These are phyloP conservation scores for Ogataea paraovalis DNA, from an alignment of 805 yeast genomes.

Conservation along the genomic window DNA sequence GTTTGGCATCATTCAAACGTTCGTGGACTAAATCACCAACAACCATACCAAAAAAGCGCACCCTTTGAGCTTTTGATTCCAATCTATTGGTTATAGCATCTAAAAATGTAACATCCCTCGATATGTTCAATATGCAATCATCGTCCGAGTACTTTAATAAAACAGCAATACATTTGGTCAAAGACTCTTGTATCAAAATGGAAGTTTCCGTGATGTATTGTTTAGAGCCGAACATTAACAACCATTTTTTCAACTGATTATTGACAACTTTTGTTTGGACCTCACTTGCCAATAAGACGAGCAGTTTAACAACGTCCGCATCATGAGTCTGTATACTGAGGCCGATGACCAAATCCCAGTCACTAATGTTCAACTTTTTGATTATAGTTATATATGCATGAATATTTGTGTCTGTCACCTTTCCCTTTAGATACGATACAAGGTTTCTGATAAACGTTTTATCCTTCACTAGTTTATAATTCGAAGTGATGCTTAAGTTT, in stretches of 20 bases:
- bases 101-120: conserved; percentile 39
- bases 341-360: conserved; percentile 5
- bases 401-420: background rate
- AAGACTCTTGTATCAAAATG: conserved; percentile 39
- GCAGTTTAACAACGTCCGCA: conserved; percentile 4
- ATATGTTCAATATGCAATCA: conserved; percentile 26
- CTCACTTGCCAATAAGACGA: background rate
- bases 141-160: conserved; percentile 26
- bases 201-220: conserved; percentile 32
- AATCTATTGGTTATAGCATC: conserved; percentile 51
- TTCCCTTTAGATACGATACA: conserved; percentile 1
- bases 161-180: conserved; percentile 46
- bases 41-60: conserved; percentile 51
- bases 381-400: conserved; percentile 6
- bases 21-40: conserved; percentile 50
- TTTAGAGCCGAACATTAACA: conserved; percentile 22
- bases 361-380: conserved; percentile 3
- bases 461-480: conserved; percentile 4
- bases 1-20: conserved; percentile 28
- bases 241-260: conserved; percentile 2
- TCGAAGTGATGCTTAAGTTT: background rate
- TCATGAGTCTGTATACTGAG: conserved; percentile 3
- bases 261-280: background rate
- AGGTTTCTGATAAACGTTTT: conserved; percentile 6
- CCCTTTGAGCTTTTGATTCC: conserved; percentile 41